Evolutionary conservation across 768 basidiomycete genomes (phyloP).

Genomic region (Kwoniella sp.): DNA sequence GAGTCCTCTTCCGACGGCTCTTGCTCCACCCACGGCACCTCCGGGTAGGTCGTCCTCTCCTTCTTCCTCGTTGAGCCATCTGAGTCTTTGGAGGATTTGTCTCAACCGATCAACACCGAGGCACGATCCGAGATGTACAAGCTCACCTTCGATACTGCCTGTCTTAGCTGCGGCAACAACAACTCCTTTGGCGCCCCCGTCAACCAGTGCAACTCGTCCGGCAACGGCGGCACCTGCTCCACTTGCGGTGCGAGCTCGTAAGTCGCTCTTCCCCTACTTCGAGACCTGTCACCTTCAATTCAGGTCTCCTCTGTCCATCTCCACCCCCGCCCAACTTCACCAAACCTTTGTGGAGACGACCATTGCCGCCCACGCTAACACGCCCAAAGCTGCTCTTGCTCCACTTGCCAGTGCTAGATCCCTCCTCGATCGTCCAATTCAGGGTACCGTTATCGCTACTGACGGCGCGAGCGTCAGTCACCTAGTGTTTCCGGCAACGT

Average conservation of each 20-base stretch:
- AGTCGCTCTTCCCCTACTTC: conserved; percentile 4
- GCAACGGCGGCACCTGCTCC: conserved; percentile 27
- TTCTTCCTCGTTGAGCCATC: neutral
- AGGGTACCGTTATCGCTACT: neutral
- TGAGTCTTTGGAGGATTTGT: neutral
- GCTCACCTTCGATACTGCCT: no score
- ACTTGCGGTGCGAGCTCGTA: conserved; percentile 25
- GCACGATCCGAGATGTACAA: no score
- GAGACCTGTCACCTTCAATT: neutral
- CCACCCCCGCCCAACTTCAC: neutral
- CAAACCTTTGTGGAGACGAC: neutral
- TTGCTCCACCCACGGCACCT: conserved; percentile 21
- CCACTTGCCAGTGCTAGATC: conserved; percentile 17
- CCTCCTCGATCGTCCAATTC: conserved; percentile 3
- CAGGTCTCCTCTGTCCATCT: neutral
- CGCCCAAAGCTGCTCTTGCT: conserved; percentile 14
- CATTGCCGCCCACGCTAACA: neutral
- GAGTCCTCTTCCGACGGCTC: conserved; percentile 21
- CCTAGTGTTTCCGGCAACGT: neutral
- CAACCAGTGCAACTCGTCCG: conserved; percentile 34
- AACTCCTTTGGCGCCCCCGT: conserved; percentile 11
- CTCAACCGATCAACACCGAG: no score
- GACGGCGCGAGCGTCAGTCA: neutral
- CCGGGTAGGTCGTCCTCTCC: conserved; percentile 4
- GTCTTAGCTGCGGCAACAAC: conserved; percentile 1